These are phyloP conservation scores for Epichloe gansuensis DNA, from an alignment of 2,329 filamentous ascomycete species.

Conservation along the genomic window DNA sequence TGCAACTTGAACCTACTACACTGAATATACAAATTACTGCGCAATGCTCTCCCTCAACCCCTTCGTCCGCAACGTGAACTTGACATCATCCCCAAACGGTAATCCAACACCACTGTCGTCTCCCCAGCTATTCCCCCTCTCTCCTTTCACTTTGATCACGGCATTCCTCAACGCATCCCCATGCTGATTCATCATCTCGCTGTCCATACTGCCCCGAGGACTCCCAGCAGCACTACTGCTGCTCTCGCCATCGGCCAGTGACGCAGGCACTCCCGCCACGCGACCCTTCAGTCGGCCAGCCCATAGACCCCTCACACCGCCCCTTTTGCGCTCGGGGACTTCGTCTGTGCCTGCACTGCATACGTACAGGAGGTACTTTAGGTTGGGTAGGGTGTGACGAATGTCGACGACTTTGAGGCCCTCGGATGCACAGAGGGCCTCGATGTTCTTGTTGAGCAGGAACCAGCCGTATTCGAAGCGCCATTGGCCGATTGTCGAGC, in stretches of 20 bases:
- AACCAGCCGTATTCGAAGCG: conserved; percentile 96
- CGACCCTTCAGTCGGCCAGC: conserved; percentile 31
- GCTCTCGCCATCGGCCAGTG: conserved; percentile 21
- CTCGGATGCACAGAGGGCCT: conserved; percentile 50
- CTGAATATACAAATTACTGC: not conserved
- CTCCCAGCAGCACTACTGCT: conserved; percentile 27
- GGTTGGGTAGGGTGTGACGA: conserved; percentile 79
- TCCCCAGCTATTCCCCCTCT: conserved; percentile 3
- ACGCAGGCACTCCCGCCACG: conserved; percentile 11
- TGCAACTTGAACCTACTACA: not conserved
- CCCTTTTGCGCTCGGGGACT: conserved; percentile 46
- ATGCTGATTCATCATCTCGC: conserved; percentile 26
- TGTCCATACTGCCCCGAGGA: conserved; percentile 30
- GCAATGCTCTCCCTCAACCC: conserved; percentile 36
- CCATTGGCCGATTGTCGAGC: conserved; percentile 59
- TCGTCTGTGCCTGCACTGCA: conserved; percentile 64
- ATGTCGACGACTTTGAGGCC: conserved; percentile 77
- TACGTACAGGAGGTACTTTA: conserved; percentile 86
- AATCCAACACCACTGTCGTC: conserved; percentile 18
- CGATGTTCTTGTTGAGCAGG: conserved; percentile 90
- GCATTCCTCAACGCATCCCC: conserved; percentile 25
- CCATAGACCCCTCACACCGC: conserved; percentile 47
- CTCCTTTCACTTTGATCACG: conserved; percentile 15
- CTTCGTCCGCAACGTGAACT: conserved; percentile 42
- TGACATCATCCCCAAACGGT: conserved; percentile 33